Percentiles rank a stretch among this genome's conserved stretches.
phyloP scores from a whole-genome alignment of 805 yeast species.

The Cyberlindnera americana region DNA sequence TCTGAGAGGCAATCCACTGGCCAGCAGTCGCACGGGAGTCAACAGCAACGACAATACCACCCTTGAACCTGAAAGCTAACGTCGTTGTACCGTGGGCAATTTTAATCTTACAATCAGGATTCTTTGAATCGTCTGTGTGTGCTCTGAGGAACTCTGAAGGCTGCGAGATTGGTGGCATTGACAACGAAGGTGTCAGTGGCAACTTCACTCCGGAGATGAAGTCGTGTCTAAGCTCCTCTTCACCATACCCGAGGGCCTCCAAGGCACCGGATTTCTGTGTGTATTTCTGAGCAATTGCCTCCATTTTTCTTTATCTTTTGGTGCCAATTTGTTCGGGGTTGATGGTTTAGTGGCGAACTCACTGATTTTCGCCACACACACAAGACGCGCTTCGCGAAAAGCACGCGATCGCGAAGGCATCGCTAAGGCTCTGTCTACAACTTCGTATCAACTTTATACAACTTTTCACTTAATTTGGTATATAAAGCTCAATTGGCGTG shows the following conservation, averaged over 20 bases:
- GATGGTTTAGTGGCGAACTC: too few relatives aligned
- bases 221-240: constrained; percentile 33
- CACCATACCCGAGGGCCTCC: constrained; percentile 22
- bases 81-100: constrained; percentile 99
- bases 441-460: not conserved
- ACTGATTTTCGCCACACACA: too few relatives aligned
- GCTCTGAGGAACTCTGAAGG: constrained; percentile 94
- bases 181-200: constrained; percentile 53
- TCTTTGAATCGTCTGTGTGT: constrained; percentile 93
- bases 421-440: too few relatives aligned
- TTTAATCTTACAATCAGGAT: constrained; percentile 92
- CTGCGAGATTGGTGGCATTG: constrained; percentile 78
- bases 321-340: not conserved
- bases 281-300: constrained; percentile 24
- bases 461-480: not conserved
- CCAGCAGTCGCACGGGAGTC: constrained; percentile 99
- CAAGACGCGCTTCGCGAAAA: too few relatives aligned
- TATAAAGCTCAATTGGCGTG: constrained; percentile 20
- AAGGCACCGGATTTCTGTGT: constrained; percentile 15
- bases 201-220: constrained; percentile 32
- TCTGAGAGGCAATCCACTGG: constrained; percentile 95
- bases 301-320: constrained; percentile 15
- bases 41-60: constrained; percentile 93
- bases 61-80: constrained; percentile 91
- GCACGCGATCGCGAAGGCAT: too few relatives aligned